Base-by-base conservation (phyloP, 306 rosid species). In the Begonia masoniana region DNA sequence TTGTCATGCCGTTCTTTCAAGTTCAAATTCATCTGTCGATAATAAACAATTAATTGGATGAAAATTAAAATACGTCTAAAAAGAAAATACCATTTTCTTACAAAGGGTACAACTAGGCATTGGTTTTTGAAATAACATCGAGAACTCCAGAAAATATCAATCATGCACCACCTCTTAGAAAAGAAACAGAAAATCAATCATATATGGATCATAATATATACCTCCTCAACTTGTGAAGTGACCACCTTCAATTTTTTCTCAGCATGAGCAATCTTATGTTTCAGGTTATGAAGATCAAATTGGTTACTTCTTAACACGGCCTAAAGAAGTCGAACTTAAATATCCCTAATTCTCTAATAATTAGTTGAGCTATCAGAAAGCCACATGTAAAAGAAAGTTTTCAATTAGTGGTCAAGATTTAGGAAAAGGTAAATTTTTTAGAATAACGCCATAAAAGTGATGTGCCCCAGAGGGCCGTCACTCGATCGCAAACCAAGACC, bases 321-420 rank as follows among this genome's bases (percentile, higher is more conserved):
- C 97, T 95, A 88, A 55, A 88, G 93, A 58, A 14, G 71, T 71
- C 66, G 95, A 47, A 88, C 93, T 95, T 88, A 66, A 48, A 64
- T 47, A 79, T 60, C 60, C 43, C 73, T 59, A 73, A 74, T 36
- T 66, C 78, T 57, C 63, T 70, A 64, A 74, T 76, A 62, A 79
- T 75, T 65, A 74, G 74, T 62, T 62, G 66, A 70, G 68, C 64
- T 53, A 71, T 63, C 59, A 41, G 51, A 42, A 12, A 31, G 16
- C 17, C 41, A 16, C 13, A n/a, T 61, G 15, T 15, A 42, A 41
- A 55, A 43, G 63, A 49, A 45, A 58, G 46, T 57, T 42, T 15
- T 23, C 45, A 7, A 2, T 47, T 11, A 55, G 7, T 26, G 16
- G 53, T 47, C 15, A 15, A 42, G 8, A 43, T 10, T 41, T 43